Conservation (phyloP, 148 eudicot species). For the Heliosperma pusillum region DNA sequence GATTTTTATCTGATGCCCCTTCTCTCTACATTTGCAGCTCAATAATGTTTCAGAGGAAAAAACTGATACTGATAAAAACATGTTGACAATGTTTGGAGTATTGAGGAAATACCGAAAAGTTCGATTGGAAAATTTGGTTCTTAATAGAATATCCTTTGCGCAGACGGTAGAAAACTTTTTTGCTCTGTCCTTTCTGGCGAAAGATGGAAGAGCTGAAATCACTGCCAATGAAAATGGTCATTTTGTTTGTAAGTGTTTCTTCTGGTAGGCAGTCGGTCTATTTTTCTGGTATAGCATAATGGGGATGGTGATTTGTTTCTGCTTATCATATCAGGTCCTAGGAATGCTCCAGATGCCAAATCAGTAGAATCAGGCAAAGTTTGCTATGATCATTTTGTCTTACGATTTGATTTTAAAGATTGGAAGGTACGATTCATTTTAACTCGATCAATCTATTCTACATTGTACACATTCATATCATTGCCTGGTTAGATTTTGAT, state of each 20-base stretch:
- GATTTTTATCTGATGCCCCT: not conserved
- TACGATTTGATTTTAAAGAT: slow-evolving; percentile 81
- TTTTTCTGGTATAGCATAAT: not conserved
- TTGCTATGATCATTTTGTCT: slow-evolving; percentile 66
- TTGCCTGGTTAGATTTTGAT: too few species aligned
- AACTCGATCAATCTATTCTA: too few species aligned
- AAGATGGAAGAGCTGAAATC: slow-evolving; percentile 86
- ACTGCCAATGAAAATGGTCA: slow-evolving; percentile 52
- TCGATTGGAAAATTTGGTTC: slow-evolving; percentile 59
- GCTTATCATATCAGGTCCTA: slow-evolving; percentile 51
- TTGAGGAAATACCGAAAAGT: slow-evolving; percentile 56
- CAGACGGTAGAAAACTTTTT: slow-evolving; percentile 89
- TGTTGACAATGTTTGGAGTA: slow-evolving; percentile 76
- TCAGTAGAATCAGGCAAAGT: slow-evolving; percentile 67
- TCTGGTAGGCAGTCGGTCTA: not conserved
- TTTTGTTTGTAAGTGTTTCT: slow-evolving; percentile 64
- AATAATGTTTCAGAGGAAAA: slow-evolving; percentile 51
- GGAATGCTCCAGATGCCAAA: slow-evolving; percentile 84
- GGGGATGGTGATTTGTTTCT: slow-evolving; percentile 4
- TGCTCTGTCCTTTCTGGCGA: slow-evolving; percentile 80
- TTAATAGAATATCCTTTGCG: slow-evolving; percentile 72
- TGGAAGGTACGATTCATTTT: too few species aligned
- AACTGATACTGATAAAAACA: slow-evolving; percentile 90
- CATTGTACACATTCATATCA: too few species aligned
- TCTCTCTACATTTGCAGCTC: slow-evolving; percentile 50